These are phyloP conservation scores for Ogataea polymorpha DNA, from an alignment of 805 yeast species.

Conservation along the genomic window DNA sequence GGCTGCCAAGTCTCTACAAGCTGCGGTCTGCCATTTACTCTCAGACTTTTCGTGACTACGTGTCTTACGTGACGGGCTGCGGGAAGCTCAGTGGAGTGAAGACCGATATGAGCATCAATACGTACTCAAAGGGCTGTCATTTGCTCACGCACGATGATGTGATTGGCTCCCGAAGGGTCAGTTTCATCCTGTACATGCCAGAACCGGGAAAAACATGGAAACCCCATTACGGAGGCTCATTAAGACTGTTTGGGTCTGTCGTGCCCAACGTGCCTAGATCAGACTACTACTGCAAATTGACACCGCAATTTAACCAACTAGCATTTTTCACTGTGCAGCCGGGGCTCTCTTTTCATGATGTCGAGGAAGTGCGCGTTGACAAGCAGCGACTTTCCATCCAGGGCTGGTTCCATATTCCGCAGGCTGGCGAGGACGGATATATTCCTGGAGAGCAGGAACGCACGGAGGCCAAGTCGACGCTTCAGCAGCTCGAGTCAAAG, in stretches of 20 bases:
- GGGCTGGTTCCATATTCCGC: slow-evolving; percentile 99
- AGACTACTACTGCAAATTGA: slow-evolving; percentile 64
- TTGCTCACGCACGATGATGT: slow-evolving; percentile 95
- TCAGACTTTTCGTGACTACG: slow-evolving; percentile 73
- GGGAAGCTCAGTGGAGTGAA: slow-evolving; percentile 88
- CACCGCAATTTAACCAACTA: slow-evolving; percentile 94
- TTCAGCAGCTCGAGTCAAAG: slow-evolving; percentile 74
- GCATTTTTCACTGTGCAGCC: slow-evolving; percentile 97
- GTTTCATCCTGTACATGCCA: slow-evolving; percentile 88
- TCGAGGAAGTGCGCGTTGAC: slow-evolving; percentile 92
- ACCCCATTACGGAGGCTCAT: slow-evolving; percentile 88
- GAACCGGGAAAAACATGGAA: slow-evolving; percentile 91
- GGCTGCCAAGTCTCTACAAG: slow-evolving; percentile 72
- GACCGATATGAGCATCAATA: slow-evolving; percentile 89
- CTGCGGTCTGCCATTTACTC: slow-evolving; percentile 87
- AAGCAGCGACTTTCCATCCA: slow-evolving; percentile 89
- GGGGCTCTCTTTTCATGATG: slow-evolving; percentile 95
- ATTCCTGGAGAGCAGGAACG: slow-evolving; percentile 78
- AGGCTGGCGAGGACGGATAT: slow-evolving; percentile 83
- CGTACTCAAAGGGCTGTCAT: slow-evolving; percentile 92
- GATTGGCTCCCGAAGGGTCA: slow-evolving; percentile 89
- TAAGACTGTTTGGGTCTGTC: slow-evolving; percentile 81
- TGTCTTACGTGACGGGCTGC: slow-evolving; percentile 75
- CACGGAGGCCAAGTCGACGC: slow-evolving; percentile 69
- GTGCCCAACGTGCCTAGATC: slow-evolving; percentile 87